Evolutionary conservation across 2,329 filamentous ascomycete genomes (phyloP).

Genomic region (Neofusicoccum sp.): DNA sequence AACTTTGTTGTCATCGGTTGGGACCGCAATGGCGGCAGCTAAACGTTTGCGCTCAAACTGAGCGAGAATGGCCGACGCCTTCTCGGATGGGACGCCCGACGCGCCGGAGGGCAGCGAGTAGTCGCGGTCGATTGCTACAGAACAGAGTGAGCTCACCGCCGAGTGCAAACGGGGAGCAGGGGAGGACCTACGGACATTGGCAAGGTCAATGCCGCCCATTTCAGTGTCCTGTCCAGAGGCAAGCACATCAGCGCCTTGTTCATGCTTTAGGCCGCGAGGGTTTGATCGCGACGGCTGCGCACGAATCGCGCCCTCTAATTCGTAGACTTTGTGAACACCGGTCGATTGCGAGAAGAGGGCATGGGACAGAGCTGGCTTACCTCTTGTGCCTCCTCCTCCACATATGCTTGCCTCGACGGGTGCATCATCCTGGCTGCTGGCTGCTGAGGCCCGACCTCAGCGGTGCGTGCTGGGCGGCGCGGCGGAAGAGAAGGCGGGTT

Average conservation of each 20-base stretch:
- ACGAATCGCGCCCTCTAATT: slow-evolving; percentile 20
- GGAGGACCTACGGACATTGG: slow-evolving; percentile 61
- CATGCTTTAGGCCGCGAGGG: slow-evolving; percentile 7
- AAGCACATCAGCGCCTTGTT: slow-evolving; percentile 17
- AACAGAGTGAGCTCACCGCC: slow-evolving; percentile 1
- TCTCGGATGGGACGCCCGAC: slow-evolving; percentile 73
- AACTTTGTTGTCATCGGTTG: slow-evolving; percentile 89
- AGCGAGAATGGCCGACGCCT: slow-evolving; percentile 79
- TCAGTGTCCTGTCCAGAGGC: slow-evolving; percentile 50
- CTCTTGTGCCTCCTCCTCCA: slow-evolving; percentile 77
- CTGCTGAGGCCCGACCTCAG: background rate
- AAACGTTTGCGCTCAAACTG: slow-evolving; percentile 92
- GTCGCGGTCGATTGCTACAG: slow-evolving; percentile 70
- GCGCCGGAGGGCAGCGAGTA: slow-evolving; percentile 73
- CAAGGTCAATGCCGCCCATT: slow-evolving; percentile 61
- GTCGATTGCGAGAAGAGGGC: slow-evolving; percentile 32
- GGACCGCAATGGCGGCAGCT: slow-evolving; percentile 86
- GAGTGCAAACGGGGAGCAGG: background rate
- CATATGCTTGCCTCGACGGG: slow-evolving; percentile 88
- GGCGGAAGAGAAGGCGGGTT: background rate
- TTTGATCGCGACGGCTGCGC: slow-evolving; percentile 10
- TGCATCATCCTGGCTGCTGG: slow-evolving; percentile 61
- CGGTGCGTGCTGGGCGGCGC: background rate
- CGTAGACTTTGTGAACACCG: slow-evolving; percentile 24
- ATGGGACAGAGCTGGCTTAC: slow-evolving; percentile 53